These are phyloP conservation scores for Pyrus pyrifolia DNA, from an alignment of 306 rosid species.

Conservation along the genomic window DNA sequence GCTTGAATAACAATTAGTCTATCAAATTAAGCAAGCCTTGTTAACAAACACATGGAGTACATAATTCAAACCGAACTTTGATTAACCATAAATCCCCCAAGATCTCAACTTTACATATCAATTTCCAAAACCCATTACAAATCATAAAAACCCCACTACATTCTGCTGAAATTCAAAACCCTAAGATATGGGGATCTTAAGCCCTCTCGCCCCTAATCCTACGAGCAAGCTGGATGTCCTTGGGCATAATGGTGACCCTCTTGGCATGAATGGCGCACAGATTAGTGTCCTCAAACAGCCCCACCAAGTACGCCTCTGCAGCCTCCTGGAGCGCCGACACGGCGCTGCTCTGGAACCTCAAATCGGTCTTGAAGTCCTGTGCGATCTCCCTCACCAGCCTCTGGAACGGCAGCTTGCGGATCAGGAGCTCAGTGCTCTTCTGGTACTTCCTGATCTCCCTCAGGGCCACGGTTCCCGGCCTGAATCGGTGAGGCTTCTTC, in stretches of 20 bases:
- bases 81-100: neutral
- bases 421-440: slow-evolving; percentile 28
- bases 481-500: slow-evolving; percentile 29
- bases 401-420: slow-evolving; percentile 30
- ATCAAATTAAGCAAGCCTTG: neutral
- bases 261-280: slow-evolving; percentile 35
- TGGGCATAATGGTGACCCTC: slow-evolving; percentile 34
- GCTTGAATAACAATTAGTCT: neutral
- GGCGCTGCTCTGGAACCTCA: slow-evolving; percentile 25
- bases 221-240: slow-evolving; percentile 28
- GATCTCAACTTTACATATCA: neutral
- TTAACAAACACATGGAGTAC: neutral
- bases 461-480: slow-evolving; percentile 33
- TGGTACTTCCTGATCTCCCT: slow-evolving; percentile 31
- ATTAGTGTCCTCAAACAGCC: slow-evolving; percentile 29
- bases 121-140: neutral
- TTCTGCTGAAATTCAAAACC: neutral
- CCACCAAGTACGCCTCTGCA: slow-evolving; percentile 26
- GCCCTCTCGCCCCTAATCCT: slow-evolving; percentile 19
- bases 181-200: neutral
- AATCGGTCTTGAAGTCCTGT: slow-evolving; percentile 27
- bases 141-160: neutral
- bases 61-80: neutral
- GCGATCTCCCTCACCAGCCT: slow-evolving; percentile 33
- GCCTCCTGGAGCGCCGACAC: slow-evolving; percentile 32